A percentile compares a stretch with the other conserved stretches of the same genome.
Conservation (phyloP, 345 rosid species). For the Sapria himalayana region DNA sequence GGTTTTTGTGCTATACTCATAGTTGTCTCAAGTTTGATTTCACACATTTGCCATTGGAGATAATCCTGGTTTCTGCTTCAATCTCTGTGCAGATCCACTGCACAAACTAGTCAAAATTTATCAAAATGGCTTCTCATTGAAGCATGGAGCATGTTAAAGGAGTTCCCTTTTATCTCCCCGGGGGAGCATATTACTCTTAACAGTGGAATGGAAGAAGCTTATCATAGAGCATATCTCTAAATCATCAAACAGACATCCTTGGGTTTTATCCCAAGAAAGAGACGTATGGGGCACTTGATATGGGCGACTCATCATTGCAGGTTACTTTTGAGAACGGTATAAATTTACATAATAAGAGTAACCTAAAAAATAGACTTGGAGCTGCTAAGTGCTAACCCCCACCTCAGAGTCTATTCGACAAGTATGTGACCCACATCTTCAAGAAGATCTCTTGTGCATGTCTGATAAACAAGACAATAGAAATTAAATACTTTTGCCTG, state of each 20-base stretch:
- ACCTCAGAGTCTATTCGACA: slow-evolving; percentile 93
- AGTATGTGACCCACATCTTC: slow-evolving; percentile 47
- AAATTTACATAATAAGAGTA: slow-evolving; percentile 28
- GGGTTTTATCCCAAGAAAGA: slow-evolving; percentile 46
- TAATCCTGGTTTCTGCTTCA: no score
- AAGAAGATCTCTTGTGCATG: slow-evolving; percentile 19
- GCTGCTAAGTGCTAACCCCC: slow-evolving; percentile 53
- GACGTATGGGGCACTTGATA: slow-evolving; percentile 90
- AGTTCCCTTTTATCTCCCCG: slow-evolving; percentile 47
- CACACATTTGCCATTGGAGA: no score
- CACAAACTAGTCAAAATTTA: no score
- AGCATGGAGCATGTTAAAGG: slow-evolving; percentile 62
- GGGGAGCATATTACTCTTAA: slow-evolving; percentile 71
- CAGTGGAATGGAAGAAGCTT: slow-evolving; percentile 90
- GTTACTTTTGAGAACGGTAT: slow-evolving; percentile 79
- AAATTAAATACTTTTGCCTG: slow-evolving; percentile 76
- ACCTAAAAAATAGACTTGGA: slow-evolving; percentile 60
- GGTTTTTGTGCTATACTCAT: no score
- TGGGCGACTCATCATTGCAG: slow-evolving; percentile 97
- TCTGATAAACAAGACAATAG: slow-evolving; percentile 30
- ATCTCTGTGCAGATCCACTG: no score
- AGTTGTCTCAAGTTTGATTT: no score
- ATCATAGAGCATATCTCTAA: slow-evolving; percentile 86
- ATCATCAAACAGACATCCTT: slow-evolving; percentile 44
- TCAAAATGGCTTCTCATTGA: slow-evolving; percentile 83